phyloP scores from a whole-genome alignment of 257 asterid species.

The Buddleja alternifolia region DNA sequence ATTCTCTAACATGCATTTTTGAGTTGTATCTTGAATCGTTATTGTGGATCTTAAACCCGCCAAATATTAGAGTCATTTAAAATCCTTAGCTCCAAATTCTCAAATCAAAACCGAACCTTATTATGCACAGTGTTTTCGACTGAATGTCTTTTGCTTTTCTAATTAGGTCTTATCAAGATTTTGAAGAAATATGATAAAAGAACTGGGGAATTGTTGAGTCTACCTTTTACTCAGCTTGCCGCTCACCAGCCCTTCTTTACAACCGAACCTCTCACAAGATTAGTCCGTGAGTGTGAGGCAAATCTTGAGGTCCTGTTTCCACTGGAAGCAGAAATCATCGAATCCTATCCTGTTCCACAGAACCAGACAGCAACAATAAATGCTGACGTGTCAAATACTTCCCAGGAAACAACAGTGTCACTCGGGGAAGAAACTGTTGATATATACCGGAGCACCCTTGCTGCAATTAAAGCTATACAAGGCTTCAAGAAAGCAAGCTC shows the following conservation, averaged over 20 bases:
- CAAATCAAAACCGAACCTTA: no score
- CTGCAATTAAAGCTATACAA: conserved; percentile 86
- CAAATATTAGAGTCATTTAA: no score
- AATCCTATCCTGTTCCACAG: conserved; percentile 43
- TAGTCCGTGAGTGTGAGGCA: conserved; percentile 83
- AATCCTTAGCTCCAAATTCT: no score
- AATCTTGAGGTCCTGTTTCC: conserved; percentile 81
- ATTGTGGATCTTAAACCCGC: no score
- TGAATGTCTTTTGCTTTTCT: conserved; percentile 7
- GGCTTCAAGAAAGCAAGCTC: conserved; percentile 88
- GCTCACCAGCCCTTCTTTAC: conserved; percentile 85
- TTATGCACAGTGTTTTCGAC: no score
- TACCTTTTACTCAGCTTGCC: conserved; percentile 82
- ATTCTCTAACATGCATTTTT: no score
- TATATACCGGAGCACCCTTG: conserved; percentile 76
- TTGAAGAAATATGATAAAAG: conserved; percentile 93
- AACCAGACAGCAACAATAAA: conserved; percentile 32
- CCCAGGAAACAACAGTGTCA: conserved; percentile 32
- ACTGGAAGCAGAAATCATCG: conserved; percentile 67
- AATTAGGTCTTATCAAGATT: conserved; percentile 78
- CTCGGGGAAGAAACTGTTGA: conserved; percentile 72
- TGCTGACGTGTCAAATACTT: conserved; percentile 31
- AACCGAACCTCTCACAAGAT: conserved; percentile 72
- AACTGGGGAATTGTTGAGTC: conserved; percentile 72
- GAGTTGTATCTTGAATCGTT: no score